These are phyloP conservation scores for Aurantiochytrium sp. DNA, from an alignment of 108 stramenopile genomes.

Conservation along the genomic window DNA sequence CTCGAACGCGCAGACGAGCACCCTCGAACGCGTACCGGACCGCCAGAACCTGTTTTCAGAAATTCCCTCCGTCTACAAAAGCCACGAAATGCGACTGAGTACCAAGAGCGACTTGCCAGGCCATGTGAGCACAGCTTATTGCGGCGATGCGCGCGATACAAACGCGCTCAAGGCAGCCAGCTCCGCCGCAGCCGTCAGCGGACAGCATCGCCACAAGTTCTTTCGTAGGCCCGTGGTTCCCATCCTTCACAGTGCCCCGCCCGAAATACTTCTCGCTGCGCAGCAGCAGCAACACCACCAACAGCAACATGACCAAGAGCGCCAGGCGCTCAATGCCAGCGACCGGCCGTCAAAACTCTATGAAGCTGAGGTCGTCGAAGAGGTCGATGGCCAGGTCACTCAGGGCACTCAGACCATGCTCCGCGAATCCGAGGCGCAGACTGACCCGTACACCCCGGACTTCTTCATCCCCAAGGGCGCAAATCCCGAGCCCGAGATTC, in stretches of 20 bases:
- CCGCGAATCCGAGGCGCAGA: slow-evolving; percentile 59
- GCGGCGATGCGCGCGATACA: neutral
- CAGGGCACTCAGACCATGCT: slow-evolving; percentile 45
- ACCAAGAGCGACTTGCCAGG: neutral
- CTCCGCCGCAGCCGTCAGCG: slow-evolving; percentile 22
- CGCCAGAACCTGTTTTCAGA: neutral
- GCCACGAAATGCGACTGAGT: neutral
- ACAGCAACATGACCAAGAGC: neutral
- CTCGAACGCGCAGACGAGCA: neutral
- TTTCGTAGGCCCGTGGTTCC: slow-evolving; percentile 52
- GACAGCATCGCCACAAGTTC: slow-evolving; percentile 40
- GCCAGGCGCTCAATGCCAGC: neutral
- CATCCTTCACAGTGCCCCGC: slow-evolving; percentile 41
- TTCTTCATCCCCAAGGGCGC: slow-evolving; percentile 33
- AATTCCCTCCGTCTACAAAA: neutral
- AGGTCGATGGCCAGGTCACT: slow-evolving; percentile 27
- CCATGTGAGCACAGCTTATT: neutral
- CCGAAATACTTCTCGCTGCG: slow-evolving; percentile 45
- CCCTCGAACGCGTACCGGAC: neutral
- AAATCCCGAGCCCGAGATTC: slow-evolving; percentile 44
- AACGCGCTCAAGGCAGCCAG: neutral
- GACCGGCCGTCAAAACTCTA: neutral
- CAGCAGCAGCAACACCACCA: neutral
- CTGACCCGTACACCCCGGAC: slow-evolving; percentile 50
- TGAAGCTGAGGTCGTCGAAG: neutral